These are phyloP conservation scores for Penstemon newberryi DNA, from an alignment of 257 asterid genomes.

Conservation along the genomic window DNA sequence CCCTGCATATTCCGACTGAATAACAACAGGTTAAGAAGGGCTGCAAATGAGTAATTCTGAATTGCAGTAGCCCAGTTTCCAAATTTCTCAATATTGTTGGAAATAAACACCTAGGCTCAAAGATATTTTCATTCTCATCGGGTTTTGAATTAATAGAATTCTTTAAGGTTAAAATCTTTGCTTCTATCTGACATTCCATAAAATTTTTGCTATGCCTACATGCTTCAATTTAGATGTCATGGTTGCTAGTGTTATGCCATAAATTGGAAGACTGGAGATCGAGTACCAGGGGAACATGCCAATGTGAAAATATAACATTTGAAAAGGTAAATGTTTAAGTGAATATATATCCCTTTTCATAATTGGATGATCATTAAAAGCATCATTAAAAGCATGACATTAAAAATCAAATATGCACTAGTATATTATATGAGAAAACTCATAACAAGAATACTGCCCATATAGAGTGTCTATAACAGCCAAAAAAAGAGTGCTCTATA, in stretches of 20 bases:
- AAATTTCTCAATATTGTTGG: slow-evolving; percentile 24
- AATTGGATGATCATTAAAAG: neutral
- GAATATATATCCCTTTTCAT: neutral
- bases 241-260: slow-evolving; percentile 12
- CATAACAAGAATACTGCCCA: neutral
- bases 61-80: slow-evolving; percentile 4
- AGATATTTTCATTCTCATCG: slow-evolving; percentile 6
- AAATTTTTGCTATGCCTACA: slow-evolving; percentile 20
- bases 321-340: neutral
- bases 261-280: slow-evolving; percentile 14
- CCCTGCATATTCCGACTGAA: slow-evolving; percentile 86
- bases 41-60: slow-evolving; percentile 27
- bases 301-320: neutral
- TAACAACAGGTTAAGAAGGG: slow-evolving; percentile 38
- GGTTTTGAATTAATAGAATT: slow-evolving; percentile 2
- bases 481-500: slow-evolving; percentile 13
- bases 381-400: slow-evolving; percentile 5
- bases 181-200: slow-evolving; percentile 10
- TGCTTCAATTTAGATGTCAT: slow-evolving; percentile 13
- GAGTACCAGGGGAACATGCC: slow-evolving; percentile 23
- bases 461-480: slow-evolving; percentile 11
- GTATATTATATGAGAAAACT: neutral
- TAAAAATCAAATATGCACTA: neutral
- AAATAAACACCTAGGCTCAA: slow-evolving; percentile 18
- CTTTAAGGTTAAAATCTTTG: neutral